phyloP scores from a whole-genome alignment of 2,329 filamentous ascomycete species.

The Botrytis medusae region DNA sequence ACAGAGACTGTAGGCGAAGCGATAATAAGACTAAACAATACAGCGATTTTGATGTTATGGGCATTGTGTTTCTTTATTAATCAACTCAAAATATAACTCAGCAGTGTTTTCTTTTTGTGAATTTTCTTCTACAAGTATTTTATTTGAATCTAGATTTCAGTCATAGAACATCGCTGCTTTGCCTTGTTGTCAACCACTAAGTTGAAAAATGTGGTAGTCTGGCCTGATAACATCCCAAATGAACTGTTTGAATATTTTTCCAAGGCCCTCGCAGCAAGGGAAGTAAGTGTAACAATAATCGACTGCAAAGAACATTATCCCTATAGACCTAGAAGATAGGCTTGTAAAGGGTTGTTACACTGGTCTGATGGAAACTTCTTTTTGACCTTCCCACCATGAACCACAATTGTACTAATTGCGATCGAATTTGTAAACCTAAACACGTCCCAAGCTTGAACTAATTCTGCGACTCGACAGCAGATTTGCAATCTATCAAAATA shows the following conservation, averaged over 20 bases:
- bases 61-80: not conserved
- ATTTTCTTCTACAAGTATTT: not conserved
- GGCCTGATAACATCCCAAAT: not conserved
- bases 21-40: not conserved
- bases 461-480: not conserved
- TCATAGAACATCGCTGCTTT: not conserved
- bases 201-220: not conserved
- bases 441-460: fast-evolving
- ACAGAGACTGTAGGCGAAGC: not conserved
- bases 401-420: not conserved
- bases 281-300: not conserved
- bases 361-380: not conserved
- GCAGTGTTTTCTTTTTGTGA: not conserved
- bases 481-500: not conserved
- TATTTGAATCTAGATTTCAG: too few relatives aligned
- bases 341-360: not conserved
- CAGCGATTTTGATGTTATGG: not conserved
- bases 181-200: not conserved
- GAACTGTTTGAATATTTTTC: not conserved
- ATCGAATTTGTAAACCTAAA: not conserved
- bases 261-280: not conserved
- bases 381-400: not conserved
- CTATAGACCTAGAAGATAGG: not conserved
- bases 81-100: not conserved
- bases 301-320: not conserved